Percentiles rank a stretch among this genome's conserved stretches.
Evolutionary conservation across 2,329 filamentous ascomycete species (phyloP).

Genomic region (Massarina eburnea): DNA sequence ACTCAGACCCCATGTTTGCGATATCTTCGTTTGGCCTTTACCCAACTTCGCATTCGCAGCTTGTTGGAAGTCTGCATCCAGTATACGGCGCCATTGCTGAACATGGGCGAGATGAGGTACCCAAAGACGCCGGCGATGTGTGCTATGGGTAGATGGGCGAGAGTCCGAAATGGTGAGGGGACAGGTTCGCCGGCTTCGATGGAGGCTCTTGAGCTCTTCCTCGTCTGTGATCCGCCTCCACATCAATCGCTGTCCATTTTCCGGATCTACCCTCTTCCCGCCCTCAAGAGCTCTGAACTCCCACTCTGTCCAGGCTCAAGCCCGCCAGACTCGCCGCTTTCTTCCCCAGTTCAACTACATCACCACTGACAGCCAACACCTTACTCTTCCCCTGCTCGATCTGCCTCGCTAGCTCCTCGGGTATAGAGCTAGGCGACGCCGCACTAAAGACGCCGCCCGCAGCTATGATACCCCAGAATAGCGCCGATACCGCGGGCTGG

Average conservation of each 20-base stretch:
- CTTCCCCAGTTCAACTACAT: no score
- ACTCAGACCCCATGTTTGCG: no score
- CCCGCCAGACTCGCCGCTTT: no score
- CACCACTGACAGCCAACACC: conserved; percentile 50
- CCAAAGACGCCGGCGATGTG: conserved; percentile 49
- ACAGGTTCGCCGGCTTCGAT: conserved; percentile 19
- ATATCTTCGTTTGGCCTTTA: no score
- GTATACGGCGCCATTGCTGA: conserved; percentile 46
- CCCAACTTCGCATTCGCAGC: no score
- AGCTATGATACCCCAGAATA: conserved; percentile 60
- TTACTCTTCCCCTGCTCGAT: conserved; percentile 44
- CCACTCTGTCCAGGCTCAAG: no score
- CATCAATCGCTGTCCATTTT: conserved; percentile 8
- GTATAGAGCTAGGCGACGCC: conserved; percentile 52
- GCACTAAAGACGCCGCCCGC: conserved; percentile 61
- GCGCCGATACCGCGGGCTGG: conserved; percentile 52
- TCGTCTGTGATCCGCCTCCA: conserved; percentile 59
- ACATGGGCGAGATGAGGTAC: conserved; percentile 45
- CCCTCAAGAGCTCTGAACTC: conserved; percentile 30
- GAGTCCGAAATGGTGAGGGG: conserved; percentile 36
- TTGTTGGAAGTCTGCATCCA: no score
- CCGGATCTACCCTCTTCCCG: conserved; percentile 20
- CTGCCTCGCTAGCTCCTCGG: conserved; percentile 52
- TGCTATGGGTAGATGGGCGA: conserved; percentile 48
- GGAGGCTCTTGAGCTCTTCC: conserved; percentile 45